Percentiles rank a stretch among this genome's conserved stretches.
phyloP scores from a whole-genome alignment of 306 rosid species.

The Ceratonia siliqua region DNA sequence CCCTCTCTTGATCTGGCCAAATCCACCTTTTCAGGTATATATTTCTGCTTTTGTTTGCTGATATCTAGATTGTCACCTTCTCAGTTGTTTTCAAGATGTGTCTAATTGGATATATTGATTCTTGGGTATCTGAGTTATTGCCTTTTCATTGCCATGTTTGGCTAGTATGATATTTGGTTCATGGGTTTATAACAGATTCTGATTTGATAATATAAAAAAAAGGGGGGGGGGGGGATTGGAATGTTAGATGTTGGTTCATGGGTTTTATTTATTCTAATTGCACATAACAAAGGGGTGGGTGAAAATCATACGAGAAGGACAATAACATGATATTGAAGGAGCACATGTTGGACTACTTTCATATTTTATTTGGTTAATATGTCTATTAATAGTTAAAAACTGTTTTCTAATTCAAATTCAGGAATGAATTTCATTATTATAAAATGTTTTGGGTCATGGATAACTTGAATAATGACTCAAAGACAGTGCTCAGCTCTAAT shows the following conservation, averaged over 20 bases:
- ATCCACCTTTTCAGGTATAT: slow-evolving; percentile 64
- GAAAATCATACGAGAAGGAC: background rate
- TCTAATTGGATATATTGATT: background rate
- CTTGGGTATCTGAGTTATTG: background rate
- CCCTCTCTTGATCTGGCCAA: slow-evolving; percentile 49
- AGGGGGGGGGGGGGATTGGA: background rate
- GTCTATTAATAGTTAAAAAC: background rate
- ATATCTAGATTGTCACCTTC: background rate
- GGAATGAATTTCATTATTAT: slow-evolving; percentile 5
- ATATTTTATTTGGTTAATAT: background rate
- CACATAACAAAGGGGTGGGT: background rate
- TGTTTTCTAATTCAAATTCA: background rate
- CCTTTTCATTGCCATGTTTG: slow-evolving; percentile 18
- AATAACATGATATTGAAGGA: background rate
- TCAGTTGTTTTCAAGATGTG: background rate
- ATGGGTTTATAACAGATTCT: background rate
- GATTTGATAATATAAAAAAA: slow-evolving; percentile 8
- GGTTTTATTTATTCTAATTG: background rate
- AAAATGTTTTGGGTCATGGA: slow-evolving; percentile 4
- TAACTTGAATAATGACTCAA: too few species aligned
- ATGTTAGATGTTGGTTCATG: background rate
- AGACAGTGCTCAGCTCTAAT: too few species aligned
- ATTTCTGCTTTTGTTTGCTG: background rate
- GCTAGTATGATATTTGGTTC: background rate
- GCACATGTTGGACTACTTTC: background rate